Conservation (phyloP, 2,329 filamentous ascomycete genomes). For the Hirsutella minnesotensis region DNA sequence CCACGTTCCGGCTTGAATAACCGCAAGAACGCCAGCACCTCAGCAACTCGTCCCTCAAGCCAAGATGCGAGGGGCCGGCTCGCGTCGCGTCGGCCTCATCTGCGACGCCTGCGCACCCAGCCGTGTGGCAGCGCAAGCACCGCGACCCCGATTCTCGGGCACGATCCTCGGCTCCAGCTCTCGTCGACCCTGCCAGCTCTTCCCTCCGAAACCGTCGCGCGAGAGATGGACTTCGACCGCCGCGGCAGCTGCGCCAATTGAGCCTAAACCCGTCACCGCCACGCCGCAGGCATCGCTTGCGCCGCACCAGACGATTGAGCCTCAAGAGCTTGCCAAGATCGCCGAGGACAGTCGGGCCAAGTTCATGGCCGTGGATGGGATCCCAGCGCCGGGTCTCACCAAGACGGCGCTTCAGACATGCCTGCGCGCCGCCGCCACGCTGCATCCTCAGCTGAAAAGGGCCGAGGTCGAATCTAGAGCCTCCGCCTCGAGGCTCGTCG, state of each 20-base stretch:
- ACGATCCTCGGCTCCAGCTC: background rate
- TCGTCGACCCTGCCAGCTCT: background rate
- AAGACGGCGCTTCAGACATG: slow-evolving; percentile 31
- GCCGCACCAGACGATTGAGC: slow-evolving; percentile 20
- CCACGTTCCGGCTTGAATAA: too few relatives aligned
- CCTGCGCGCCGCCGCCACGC: slow-evolving; percentile 29
- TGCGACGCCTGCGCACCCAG: slow-evolving; percentile 32
- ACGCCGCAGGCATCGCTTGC: slow-evolving; percentile 8
- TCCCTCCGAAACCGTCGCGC: slow-evolving; percentile 5
- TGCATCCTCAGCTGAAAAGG: slow-evolving; percentile 28
- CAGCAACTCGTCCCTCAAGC: too few relatives aligned
- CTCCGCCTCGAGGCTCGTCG: slow-evolving; percentile 43
- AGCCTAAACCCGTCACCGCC: slow-evolving; percentile 4
- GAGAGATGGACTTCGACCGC: slow-evolving; percentile 17
- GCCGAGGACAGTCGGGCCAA: slow-evolving; percentile 30
- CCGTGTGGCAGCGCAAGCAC: slow-evolving; percentile 11
- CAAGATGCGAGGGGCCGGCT: slow-evolving; percentile 25
- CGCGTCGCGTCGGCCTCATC: slow-evolving; percentile 22
- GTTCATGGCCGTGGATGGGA: slow-evolving; percentile 31
- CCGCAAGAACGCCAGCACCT: too few relatives aligned
- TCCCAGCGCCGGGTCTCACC: slow-evolving; percentile 31
- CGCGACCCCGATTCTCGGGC: slow-evolving; percentile 12
- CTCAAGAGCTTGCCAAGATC: slow-evolving; percentile 26
- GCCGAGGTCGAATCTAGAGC: slow-evolving; percentile 27
- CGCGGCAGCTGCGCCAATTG: slow-evolving; percentile 6